These are phyloP conservation scores for Naganishia sp. DNA, from an alignment of 1,284 basidiomycete genomes.

Conservation along the genomic window DNA sequence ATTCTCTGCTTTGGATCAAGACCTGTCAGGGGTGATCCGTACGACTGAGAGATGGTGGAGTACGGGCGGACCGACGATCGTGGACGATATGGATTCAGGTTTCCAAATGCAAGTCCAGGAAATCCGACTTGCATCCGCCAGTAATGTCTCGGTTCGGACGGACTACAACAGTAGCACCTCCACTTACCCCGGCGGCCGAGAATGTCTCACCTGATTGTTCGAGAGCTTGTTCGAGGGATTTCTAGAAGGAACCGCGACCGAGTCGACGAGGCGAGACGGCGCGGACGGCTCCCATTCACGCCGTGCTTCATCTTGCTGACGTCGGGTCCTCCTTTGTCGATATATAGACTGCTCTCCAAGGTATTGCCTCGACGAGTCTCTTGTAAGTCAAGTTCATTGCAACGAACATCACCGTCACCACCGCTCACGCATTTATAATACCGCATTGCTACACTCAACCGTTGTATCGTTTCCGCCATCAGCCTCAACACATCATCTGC, in stretches of 20 bases:
- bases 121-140: constrained; percentile 16
- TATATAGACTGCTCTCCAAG: constrained; percentile 18
- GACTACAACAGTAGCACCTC: too few species aligned
- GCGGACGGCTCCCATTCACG: neutral
- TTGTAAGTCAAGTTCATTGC: constrained; percentile 22
- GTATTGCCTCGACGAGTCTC: constrained; percentile 25
- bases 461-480: constrained; percentile 14
- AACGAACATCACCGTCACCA: constrained; percentile 9
- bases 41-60: neutral
- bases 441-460: constrained; percentile 7
- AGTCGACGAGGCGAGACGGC: constrained; percentile 7
- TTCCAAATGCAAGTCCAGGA: neutral
- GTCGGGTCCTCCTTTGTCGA: constrained; percentile 1
- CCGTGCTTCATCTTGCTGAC: constrained; percentile 22
- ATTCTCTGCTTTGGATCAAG: neutral
- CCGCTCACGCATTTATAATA: constrained; percentile 28
- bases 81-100: neutral
- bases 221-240: constrained; percentile 12
- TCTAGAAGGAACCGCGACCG: constrained; percentile 21
- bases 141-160: neutral
- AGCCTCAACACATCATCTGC: constrained; percentile 20
- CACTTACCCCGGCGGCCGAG: too few species aligned
- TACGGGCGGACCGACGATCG: too few species aligned
- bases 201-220: constrained; percentile 3
- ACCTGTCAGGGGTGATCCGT: neutral